A percentile compares a stretch with the other conserved stretches of the same genome.
Conservation (phyloP, 2,329 filamentous ascomycete species). For the Botrytis porri region DNA sequence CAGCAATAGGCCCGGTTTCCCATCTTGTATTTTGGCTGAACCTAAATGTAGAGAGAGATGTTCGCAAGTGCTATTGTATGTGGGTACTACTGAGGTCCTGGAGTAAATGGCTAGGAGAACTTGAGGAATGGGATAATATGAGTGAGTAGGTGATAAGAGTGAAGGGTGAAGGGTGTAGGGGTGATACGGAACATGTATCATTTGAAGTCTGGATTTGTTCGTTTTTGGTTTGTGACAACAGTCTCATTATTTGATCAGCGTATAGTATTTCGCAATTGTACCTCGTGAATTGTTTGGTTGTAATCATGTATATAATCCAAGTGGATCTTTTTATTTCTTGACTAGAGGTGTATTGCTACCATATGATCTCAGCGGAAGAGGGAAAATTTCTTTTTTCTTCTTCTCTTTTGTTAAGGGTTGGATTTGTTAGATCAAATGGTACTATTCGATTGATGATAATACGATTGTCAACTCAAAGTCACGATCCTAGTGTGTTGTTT, state of each 20-base stretch:
- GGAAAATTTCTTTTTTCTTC: too few species aligned
- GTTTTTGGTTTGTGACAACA: neutral
- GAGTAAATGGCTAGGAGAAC: neutral
- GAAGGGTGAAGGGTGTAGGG: neutral
- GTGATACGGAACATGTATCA: neutral
- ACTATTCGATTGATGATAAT: neutral
- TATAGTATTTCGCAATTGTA: too few species aligned
- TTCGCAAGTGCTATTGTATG: neutral
- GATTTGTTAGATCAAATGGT: neutral
- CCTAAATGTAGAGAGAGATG: neutral
- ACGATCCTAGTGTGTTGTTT: too few species aligned
- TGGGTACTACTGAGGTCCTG: neutral
- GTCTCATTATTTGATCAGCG: neutral
- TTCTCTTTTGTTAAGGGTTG: too few species aligned
- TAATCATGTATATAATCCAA: neutral
- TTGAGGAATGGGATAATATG: neutral
- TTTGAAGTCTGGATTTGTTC: neutral
- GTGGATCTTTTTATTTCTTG: neutral
- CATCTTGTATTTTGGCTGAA: neutral
- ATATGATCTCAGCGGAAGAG: neutral
- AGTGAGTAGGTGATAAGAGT: neutral
- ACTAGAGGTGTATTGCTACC: neutral
- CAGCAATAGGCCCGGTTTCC: too few species aligned
- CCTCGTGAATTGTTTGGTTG: rapidly evolving
- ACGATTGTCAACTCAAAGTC: neutral